Evolutionary conservation across 148 eudicot genomes (phyloP).

Genomic region (Chenopodium formosanum): DNA sequence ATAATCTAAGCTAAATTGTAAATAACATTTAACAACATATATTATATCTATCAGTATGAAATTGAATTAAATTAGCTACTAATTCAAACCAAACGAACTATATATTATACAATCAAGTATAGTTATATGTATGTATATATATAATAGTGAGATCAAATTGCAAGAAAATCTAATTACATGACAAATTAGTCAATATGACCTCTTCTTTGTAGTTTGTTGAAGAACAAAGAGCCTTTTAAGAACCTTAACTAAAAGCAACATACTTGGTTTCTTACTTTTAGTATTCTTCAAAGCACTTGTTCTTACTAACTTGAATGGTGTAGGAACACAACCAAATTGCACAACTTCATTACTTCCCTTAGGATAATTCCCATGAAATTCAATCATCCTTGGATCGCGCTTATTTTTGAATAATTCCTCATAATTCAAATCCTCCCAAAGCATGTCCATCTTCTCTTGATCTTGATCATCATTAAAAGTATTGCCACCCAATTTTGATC

Average conservation of each 20-base stretch:
- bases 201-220: slow-evolving; percentile 37
- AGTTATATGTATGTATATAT: background rate
- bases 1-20: too few species aligned
- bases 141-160: background rate
- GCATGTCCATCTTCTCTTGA: slow-evolving; percentile 49
- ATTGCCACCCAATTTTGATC: slow-evolving; percentile 17
- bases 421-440: slow-evolving; percentile 57
- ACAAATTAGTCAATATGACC: slow-evolving; percentile 1
- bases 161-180: slow-evolving; percentile 2
- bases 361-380: background rate
- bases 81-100: background rate
- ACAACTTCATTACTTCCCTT: slow-evolving; percentile 16
- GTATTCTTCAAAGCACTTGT: background rate
- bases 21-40: too few species aligned
- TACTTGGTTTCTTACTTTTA: slow-evolving; percentile 31
- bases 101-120: background rate
- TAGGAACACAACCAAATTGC: slow-evolving; percentile 26
- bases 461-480: slow-evolving; percentile 17
- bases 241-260: slow-evolving; percentile 36
- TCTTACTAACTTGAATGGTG: slow-evolving; percentile 19
- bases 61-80: background rate
- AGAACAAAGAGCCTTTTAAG: slow-evolving; percentile 43
- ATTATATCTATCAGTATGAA: background rate
- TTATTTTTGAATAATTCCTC: slow-evolving; percentile 34
- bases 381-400: slow-evolving; percentile 15